phyloP scores from a whole-genome alignment of 805 yeast species.

The Sporopachydermia quercuum region DNA sequence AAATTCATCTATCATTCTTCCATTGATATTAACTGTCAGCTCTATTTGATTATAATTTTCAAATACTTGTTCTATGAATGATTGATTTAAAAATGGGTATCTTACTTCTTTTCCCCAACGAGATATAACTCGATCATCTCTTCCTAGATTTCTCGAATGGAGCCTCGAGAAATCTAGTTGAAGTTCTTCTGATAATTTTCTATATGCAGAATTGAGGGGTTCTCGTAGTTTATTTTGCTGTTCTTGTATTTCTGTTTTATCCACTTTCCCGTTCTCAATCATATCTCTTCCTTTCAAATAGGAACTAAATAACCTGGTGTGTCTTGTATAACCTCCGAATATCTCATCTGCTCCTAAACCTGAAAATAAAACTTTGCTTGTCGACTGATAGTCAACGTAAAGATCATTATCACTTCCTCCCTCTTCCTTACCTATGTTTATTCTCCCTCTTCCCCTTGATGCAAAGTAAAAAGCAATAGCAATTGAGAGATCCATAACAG shows the following conservation, averaged over 20 bases:
- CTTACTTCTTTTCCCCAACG: conserved; percentile 82
- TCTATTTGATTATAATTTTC: not conserved
- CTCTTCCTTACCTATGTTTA: conserved; percentile 10
- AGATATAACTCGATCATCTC: conserved; percentile 84
- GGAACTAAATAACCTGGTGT: conserved; percentile 23
- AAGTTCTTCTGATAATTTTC: conserved; percentile 41
- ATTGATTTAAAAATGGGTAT: conserved; percentile 68
- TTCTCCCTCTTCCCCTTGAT: conserved; percentile 37
- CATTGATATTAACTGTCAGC: conserved; percentile 7
- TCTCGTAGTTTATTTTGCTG: conserved; percentile 3
- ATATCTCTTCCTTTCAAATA: not conserved
- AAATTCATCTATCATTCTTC: conserved; percentile 21
- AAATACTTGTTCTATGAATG: conserved; percentile 28
- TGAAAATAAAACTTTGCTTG: conserved; percentile 60
- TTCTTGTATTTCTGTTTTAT: conserved; percentile 6
- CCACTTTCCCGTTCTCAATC: conserved; percentile 1
- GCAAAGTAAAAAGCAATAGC: conserved; percentile 95
- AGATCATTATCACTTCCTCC: conserved; percentile 5
- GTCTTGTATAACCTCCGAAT: conserved; percentile 91
- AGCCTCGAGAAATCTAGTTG: conserved; percentile 58
- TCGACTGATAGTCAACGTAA: conserved; percentile 26
- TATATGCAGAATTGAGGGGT: conserved; percentile 21
- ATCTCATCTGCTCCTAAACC: conserved; percentile 97
- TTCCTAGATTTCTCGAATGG: conserved; percentile 65
- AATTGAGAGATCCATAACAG: conserved; percentile 92